Percentiles rank a stretch among this genome's conserved stretches.
phyloP scores from a whole-genome alignment of 768 basidiomycete genomes.

The Suillus subluteus region DNA sequence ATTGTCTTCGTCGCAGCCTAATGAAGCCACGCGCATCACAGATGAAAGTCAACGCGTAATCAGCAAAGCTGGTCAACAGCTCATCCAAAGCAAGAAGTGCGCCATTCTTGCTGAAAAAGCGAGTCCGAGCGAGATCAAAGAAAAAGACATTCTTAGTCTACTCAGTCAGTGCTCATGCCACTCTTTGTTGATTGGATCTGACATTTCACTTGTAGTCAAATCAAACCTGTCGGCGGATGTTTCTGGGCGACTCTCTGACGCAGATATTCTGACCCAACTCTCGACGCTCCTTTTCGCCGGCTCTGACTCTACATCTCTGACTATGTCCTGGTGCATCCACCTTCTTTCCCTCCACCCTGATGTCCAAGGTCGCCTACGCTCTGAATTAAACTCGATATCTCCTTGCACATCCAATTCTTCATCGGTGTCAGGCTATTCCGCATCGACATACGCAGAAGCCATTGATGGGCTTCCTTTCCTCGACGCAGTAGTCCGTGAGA shows the following conservation, averaged over 20 bases:
- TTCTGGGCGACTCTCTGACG: conserved; percentile 55
- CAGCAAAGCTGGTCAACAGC: conserved; percentile 41
- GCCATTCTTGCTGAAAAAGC: conserved; percentile 39
- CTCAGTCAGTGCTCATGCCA: conserved; percentile 42
- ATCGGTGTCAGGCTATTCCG: conserved; percentile 21
- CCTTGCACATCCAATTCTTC: conserved; percentile 21
- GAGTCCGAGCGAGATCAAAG: conserved; percentile 31
- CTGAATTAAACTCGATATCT: conserved; percentile 43
- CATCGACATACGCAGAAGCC: conserved; percentile 28
- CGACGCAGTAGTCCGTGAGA: conserved; percentile 60
- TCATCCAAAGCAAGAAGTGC: conserved; percentile 47
- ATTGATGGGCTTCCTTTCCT: conserved; percentile 52
- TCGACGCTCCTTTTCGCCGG: conserved; percentile 69
- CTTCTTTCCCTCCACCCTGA: conserved; percentile 56
- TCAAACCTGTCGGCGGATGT: conserved; percentile 55
- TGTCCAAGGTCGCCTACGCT: conserved; percentile 57
- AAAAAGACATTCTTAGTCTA: conserved; percentile 53
- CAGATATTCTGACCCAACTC: conserved; percentile 64
- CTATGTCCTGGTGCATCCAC: conserved; percentile 62
- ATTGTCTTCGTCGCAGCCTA: conserved; percentile 40
- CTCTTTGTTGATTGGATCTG: conserved; percentile 5
- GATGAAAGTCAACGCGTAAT: conserved; percentile 45
- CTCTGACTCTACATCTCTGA: conserved; percentile 60
- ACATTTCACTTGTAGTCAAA: conserved; percentile 47
- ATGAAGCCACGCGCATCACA: conserved; percentile 42